Base-by-base conservation (phyloP, 192 early-diverging fungal species). In the Lobosporangium transversale region DNA sequence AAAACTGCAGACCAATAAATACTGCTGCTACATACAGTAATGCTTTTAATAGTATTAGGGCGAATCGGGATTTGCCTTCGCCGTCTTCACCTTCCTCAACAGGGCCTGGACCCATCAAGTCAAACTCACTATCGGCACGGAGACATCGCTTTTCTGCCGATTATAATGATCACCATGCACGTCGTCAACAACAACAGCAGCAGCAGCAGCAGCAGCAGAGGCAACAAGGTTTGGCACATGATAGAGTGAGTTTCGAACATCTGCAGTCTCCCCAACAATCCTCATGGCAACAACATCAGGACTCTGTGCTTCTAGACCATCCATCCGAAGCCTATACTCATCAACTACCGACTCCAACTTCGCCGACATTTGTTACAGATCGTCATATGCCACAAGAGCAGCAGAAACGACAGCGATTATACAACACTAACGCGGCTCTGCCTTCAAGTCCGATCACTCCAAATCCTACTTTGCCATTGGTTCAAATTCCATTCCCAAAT, bases 401-500 rank as follows among this genome's bases (percentile, higher is more conserved):
- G 3, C 58, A 63, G 35, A 32, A 49, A n/a, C 61, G 43, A 24
- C 60, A 44, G 17, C 26, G 23, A 27, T 52, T 43, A 18, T 35
- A 32, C 24, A 24, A 49, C 1, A 33, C 37, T 52, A 4, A 27
- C 37, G 37, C 7, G 5, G 43, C 14, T 24, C 4, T 3, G 9
- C 31, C n/a, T 4, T 31, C 43, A 1, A 14, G 36, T 45, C 11
- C 17, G 4, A 47, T 3, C 27, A 5, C 21, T 15, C 12, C 53
- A 6, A 45, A 8, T 11, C 37, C 43, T 32, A 53, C 58, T 23
- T n/a, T 33, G 21, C 59, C 68, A 52, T 30, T 75, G 36, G 50
- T 67, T 18, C 62, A 62, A 31, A 36, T 62, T 10, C 65, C 73
- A 15, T 83, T 66, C 30, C 81, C 84, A 35, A 78, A 69, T n/a